phyloP scores from a whole-genome alignment of 768 basidiomycete genomes.

The Russula griseocarnosa region DNA sequence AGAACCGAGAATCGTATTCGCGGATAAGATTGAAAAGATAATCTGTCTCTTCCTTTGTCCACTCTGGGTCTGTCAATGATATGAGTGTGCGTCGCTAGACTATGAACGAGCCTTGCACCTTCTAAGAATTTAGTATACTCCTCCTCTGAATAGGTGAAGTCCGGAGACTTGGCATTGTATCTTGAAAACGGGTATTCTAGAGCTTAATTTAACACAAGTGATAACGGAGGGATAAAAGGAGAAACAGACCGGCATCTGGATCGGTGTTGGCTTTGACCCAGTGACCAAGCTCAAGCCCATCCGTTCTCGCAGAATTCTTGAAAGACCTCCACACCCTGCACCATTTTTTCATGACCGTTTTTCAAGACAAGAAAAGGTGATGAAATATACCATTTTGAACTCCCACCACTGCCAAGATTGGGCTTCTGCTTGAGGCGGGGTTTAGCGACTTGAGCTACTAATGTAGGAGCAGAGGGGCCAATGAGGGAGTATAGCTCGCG shows the following conservation, averaged over 20 bases:
- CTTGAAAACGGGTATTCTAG: slow-evolving; percentile 80
- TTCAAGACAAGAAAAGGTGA: not conserved
- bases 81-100: not conserved
- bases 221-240: not conserved
- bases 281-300: slow-evolving; percentile 68
- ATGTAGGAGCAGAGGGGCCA: slow-evolving; percentile 85
- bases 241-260: slow-evolving; percentile 48
- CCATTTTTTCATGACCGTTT: not conserved
- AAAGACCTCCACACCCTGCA: slow-evolving; percentile 76
- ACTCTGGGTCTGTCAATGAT: slow-evolving; percentile 57
- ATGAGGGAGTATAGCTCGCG: slow-evolving; percentile 92
- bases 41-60: slow-evolving; percentile 92
- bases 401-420: slow-evolving; percentile 57
- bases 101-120: slow-evolving; percentile 43
- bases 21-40: slow-evolving; percentile 79
- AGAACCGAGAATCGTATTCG: slow-evolving; percentile 86
- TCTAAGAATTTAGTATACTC: slow-evolving; percentile 81
- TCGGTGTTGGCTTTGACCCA: slow-evolving; percentile 72
- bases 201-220: not conserved
- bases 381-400: slow-evolving; percentile 62
- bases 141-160: slow-evolving; percentile 74
- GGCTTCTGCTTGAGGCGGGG: slow-evolving; percentile 87
- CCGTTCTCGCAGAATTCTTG: slow-evolving; percentile 64
- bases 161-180: slow-evolving; percentile 67
- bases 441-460: slow-evolving; percentile 74